phyloP scores from a whole-genome alignment of 1,139 yeast genomes.

The Taphrina flavorubra region DNA sequence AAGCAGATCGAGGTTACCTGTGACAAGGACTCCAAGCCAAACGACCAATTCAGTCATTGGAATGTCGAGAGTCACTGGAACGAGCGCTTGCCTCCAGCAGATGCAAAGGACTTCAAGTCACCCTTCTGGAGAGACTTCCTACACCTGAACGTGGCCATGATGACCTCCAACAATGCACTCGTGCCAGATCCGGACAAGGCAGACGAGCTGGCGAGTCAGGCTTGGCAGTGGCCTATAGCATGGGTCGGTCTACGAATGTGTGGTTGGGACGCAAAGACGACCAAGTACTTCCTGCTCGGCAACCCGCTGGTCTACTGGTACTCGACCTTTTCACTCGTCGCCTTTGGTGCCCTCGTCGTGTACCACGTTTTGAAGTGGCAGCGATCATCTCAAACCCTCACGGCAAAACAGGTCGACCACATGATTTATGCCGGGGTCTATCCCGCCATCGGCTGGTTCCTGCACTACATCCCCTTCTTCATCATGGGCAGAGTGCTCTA shows the following conservation, averaged over 20 bases:
- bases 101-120: slow-evolving; percentile 68
- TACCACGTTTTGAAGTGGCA: slow-evolving; percentile 85
- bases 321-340: slow-evolving; percentile 71
- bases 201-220: slow-evolving; percentile 86
- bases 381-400: slow-evolving; percentile 81
- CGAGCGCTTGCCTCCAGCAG: slow-evolving; percentile 68
- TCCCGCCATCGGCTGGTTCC: slow-evolving; percentile 91
- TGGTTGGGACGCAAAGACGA: slow-evolving; percentile 80
- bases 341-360: slow-evolving; percentile 64
- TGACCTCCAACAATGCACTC: slow-evolving; percentile 97
- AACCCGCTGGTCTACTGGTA: slow-evolving; percentile 95
- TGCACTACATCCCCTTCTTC: slow-evolving; percentile 88
- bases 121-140: slow-evolving; percentile 82
- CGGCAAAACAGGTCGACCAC: slow-evolving; percentile 51
- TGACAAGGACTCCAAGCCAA: slow-evolving; percentile 70
- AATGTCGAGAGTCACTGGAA: slow-evolving; percentile 87
- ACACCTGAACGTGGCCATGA: slow-evolving; percentile 94
- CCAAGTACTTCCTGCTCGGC: slow-evolving; percentile 87
- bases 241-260: slow-evolving; percentile 93
- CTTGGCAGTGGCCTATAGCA: slow-evolving; percentile 99
- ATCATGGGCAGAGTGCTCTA: slow-evolving; percentile 97
- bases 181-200: slow-evolving; percentile 90
- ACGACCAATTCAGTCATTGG: slow-evolving; percentile 99
- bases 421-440: slow-evolving; percentile 83
- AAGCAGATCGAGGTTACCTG: slow-evolving; percentile 97